phyloP scores from a whole-genome alignment of 495 filamentous ascomycete species.

The Trichocladium antarcticum region DNA sequence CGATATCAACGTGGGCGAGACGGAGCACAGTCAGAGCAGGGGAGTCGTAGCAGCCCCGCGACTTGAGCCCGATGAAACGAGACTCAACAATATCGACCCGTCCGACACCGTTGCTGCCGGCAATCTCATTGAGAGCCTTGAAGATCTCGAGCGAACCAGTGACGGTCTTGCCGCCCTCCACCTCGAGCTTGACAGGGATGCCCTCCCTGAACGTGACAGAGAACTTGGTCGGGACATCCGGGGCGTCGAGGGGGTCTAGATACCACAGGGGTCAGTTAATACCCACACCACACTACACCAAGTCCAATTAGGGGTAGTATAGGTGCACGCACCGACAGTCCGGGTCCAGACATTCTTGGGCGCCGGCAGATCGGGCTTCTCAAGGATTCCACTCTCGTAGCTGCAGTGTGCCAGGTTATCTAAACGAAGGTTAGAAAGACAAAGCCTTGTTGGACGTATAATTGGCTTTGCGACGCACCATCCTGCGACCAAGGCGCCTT shows the following conservation, averaged over 20 bases:
- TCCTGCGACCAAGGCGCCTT: conserved; percentile 80
- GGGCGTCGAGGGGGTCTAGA: conserved; percentile 66
- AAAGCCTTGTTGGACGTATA: not conserved
- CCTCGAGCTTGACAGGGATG: conserved; percentile 58
- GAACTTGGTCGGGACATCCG: conserved; percentile 65
- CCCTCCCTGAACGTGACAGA: conserved; percentile 76
- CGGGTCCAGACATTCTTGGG: conserved; percentile 78
- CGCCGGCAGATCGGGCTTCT: conserved; percentile 53
- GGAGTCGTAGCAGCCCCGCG: conserved; percentile 85
- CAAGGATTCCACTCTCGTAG: conserved; percentile 77
- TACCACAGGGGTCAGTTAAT: too few relatives aligned
- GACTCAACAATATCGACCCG: conserved; percentile 84
- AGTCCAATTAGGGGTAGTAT: too few relatives aligned
- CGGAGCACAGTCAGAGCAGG: conserved; percentile 34
- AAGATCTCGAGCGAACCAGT: conserved; percentile 76
- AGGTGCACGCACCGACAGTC: too few relatives aligned
- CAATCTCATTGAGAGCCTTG: conserved; percentile 67
- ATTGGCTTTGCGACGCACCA: conserved; percentile 51
- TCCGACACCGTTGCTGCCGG: conserved; percentile 64
- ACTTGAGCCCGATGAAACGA: conserved; percentile 51
- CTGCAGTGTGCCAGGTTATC: conserved; percentile 86
- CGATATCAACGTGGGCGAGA: conserved; percentile 67
- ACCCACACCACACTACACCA: too few relatives aligned
- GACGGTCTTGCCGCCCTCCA: conserved; percentile 40
- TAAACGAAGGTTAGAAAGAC: not conserved